Evolutionary conservation across 331 rosid genomes (phyloP), one percentile per base, ranked within the genome.

Genomic region (Arachis monticola): DNA sequence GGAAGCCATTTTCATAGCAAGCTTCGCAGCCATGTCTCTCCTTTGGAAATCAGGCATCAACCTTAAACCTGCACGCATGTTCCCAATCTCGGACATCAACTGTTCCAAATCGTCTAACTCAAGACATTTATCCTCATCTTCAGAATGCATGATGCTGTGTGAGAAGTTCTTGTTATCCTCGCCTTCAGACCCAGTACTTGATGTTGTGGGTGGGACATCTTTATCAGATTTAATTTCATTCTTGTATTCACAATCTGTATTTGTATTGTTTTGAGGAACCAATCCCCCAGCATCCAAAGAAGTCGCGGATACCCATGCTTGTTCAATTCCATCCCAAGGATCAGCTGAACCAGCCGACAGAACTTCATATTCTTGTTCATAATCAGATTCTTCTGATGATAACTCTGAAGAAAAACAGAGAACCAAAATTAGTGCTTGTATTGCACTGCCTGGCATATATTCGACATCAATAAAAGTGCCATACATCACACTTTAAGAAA

Each of bases 31-130:
- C 96, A 84, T 91, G 74, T 91, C 97, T 81, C 89, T 80, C 77
- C 96, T 88, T 82, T 88, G 93, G 81, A 88, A 89, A 84, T 91
- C 98, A 8, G 97, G 97, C 96, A 93, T 91, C 83, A 91, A 79
- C 82, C 97, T 91, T 82, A 91, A 77, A 60, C 84, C 87, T 27
- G 76, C 81, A 7, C 93, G 97, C 90, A 86, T 79, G 75, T 88
- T 93, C 69, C 97, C 94, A 46, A 93, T 89, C 88, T 89, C 96
- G 9, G 96, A 89, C 98, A 91, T 89, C 85, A 93, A 72, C 70
- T 86, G 92, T 67, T 91, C 97, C 86, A 89, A 69, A 86, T 87
- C 96, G 81, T 93, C 98, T 5, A 91, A 63, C 31, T 89, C 94
- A 56, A 89, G 78, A 60, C 31, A 79, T 30, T 75, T 51, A 38